Evolutionary conservation across 2,329 filamentous ascomycete species (phyloP), one percentile per base, ranked within the genome.

Genomic region (Thielaviopsis euricoi): DNA sequence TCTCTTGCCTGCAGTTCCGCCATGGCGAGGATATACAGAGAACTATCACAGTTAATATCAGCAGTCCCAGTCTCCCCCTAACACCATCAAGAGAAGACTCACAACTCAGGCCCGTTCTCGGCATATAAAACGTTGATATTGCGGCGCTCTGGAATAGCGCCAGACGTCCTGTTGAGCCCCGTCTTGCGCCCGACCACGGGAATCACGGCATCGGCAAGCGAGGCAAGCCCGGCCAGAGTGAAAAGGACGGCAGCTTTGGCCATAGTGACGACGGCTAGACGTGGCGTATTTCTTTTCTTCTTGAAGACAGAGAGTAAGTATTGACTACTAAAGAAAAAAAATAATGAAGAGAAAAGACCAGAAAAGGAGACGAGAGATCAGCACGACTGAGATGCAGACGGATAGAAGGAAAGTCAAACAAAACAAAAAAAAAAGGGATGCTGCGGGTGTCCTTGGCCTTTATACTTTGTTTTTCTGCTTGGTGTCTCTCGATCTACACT

Each of bases 11-110:
- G 72, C 61, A 79, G 68, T 22, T 69, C 66, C 40, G 66, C 65
- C 19, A 79, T 64, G 13, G 74, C 73, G 48, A 71, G 71, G 23
- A 80, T 68, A 62, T 76, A 76, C 6, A 80, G 69, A 53, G 79
- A 74, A 75, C 76, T 73, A 48, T 6, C n/a, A n/a, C n/a, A n/a
- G n/a, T n/a, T 12, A 19, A 6, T 15, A 22, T 40, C 46, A 57
- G 66, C 19, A 66, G 15, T 1, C 19, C 26, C 17, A 26, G 4
- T 4, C 25, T 9, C 25, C 25, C 25, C 9, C 25, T 26, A 4
- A 26, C 4, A 26, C 4, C 25, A 26, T 4, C 4, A 26, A 26
- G 25, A 21, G 40, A 29, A 21, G 43, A 58, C 66, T 63, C 65
- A 77, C 74, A 75, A 77, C 62, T 72, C 66, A 7, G 73, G 68